Evolutionary conservation across 495 filamentous ascomycete species (phyloP).

Genomic region (Lasiosphaeria hispida): DNA sequence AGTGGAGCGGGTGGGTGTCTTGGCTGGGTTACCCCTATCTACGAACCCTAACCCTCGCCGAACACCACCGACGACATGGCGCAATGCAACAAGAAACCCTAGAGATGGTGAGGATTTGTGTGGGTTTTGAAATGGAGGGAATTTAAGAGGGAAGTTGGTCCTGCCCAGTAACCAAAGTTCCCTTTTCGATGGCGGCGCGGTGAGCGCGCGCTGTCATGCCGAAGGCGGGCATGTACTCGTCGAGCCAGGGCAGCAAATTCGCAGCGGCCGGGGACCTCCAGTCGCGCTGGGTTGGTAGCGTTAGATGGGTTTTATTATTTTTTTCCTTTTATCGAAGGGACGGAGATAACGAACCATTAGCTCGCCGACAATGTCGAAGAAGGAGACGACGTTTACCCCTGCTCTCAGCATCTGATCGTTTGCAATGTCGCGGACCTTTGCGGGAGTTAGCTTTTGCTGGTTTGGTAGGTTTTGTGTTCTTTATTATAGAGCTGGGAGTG

Average conservation of each 20-base stretch:
- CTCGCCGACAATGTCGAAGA: conserved; percentile 68
- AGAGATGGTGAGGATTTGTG: not conserved
- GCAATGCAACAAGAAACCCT: not conserved
- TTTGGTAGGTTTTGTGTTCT: not conserved
- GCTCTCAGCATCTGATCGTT: conserved; percentile 66
- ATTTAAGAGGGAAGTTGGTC: not conserved
- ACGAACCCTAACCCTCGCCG: too few relatives aligned
- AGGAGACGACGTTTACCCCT: conserved; percentile 62
- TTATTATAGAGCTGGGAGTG: too few relatives aligned
- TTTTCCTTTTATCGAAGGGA: too few relatives aligned
- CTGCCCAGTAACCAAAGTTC: conserved; percentile 48
- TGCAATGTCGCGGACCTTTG: conserved; percentile 47
- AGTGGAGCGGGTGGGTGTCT: too few relatives aligned
- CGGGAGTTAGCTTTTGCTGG: conserved; percentile 16
- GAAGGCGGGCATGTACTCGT: conserved; percentile 52
- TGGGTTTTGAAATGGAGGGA: too few relatives aligned
- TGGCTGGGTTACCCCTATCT: too few relatives aligned
- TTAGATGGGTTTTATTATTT: too few relatives aligned
- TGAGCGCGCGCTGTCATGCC: conserved; percentile 47
- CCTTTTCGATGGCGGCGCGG: conserved; percentile 40
- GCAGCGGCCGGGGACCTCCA: conserved; percentile 68
- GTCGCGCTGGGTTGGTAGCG: conserved; percentile 44
- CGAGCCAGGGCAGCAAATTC: conserved; percentile 64
- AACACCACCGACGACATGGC: not conserved
- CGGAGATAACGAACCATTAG: conserved; percentile 49